Evolutionary conservation across 2,329 filamentous ascomycete genomes (phyloP), one percentile per base, ranked within the genome.

Genomic region (Myriangium duriaei): DNA sequence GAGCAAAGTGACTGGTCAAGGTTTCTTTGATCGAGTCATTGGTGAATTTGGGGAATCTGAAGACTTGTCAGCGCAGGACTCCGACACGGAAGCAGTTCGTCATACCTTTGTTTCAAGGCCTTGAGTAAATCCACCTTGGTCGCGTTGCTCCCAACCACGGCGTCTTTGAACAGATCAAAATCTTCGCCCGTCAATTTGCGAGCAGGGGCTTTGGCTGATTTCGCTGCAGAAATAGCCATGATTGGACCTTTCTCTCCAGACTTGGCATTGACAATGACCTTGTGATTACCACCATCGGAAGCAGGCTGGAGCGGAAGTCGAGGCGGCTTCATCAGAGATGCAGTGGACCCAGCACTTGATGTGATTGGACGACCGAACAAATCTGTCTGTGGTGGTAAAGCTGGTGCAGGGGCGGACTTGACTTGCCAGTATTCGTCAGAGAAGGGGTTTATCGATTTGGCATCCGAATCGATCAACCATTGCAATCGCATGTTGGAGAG

Each of bases 361-460:
- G 31, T 33, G n/a, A 47, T 31, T 6, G 44, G 37, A 24, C 39
- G 40, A 13, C 31, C 36, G 11, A 36, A 33, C 14, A 32, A 11
- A 21, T 39, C 36, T 18, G 30, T 9, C 1, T 17, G n/a, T 11
- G 18, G n/a, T 3, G 26, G 40, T 15, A 38, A 19, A 11, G 21
- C 11, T 16, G 34, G 12, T 16, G 47, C 4, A 6, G 10, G 30
- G 11, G 47, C 30, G 26, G 52, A 50, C 2, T 57, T 50, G 7
- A 54, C 51, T 5, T 58, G 56, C 91, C 91, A 96, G 58, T 96
- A 96, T 1, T 65, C 58, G 0, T 74, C 75, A 0, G 84, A 87
- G 54, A 88, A 92, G 0, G 91, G 91, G 51, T 98, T 79, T 46
- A 98, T 88, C 5, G 76, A 74, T 61, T 38, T 58, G 4, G 60